Evolutionary conservation across 1,284 basidiomycete species (phyloP), one percentile per base, ranked within the genome.

Genomic region (Cryptococcus sp.): DNA sequence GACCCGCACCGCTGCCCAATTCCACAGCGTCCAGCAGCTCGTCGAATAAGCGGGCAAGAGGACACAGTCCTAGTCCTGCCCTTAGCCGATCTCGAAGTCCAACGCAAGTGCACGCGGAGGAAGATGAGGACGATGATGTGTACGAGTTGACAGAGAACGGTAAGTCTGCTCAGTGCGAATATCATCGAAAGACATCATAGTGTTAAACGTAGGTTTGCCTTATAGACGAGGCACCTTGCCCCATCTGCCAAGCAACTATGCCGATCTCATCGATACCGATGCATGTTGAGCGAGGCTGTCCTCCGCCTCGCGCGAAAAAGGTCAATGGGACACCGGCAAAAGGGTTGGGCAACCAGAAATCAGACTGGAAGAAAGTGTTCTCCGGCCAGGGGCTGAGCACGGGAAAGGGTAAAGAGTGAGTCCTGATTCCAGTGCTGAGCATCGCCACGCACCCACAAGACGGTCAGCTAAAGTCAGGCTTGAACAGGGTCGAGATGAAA

Each of bases 311-410:
- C 23, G 55, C 40, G 59, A 57, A 46, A n/a, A 61, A 56, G 17
- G 35, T 16, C 1, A 45, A 52, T n/a, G 56, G 62, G 15, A 41
- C 31, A n/a, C 31, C 3, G 31, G n/a, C 42, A n/a, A 47, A n/a
- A 16, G 50, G 53, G 5, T 62, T 53, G 4, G 69, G 70, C 3
- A 71, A 72, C 48, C 70, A 76, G 50, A 72, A 76, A 59, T 66
- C 74, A 7, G 71, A 74, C 55, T 79, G 78, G 78, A 72, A 68
- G 52, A 73, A 73, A 53, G 70, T 79, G 6, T 78, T 79, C 49
- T 66, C 72, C 1, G 75, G 75, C 62, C 70, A 20, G 56, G 58
- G 5, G 51, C 39, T 19, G 65, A 64, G 53, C 53, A 53, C 22
- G 11, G 51, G 53, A 20, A 72, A 57, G 53, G 46, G 63, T 2